Evolutionary conservation across 2,329 filamentous ascomycete species (phyloP), one percentile per base, ranked within the genome.

Genomic region (Pseudogymnoascus sp.): DNA sequence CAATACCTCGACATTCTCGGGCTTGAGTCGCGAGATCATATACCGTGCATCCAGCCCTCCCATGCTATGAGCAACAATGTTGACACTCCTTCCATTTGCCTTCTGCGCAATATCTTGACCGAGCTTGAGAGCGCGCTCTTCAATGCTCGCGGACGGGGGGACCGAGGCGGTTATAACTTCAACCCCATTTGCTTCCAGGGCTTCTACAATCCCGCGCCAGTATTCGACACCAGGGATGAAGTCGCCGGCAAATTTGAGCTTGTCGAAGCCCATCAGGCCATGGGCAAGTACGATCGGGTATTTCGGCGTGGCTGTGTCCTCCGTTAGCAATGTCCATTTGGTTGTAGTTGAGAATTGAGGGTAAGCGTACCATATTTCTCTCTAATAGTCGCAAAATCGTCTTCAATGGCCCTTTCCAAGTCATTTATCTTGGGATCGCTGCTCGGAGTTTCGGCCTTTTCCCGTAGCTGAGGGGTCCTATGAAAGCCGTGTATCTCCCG

Each of bases 51-150:
- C 86, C 3, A 88, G 77, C 1, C 86, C 85, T 59, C 86, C 84
- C 84, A 87, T 87, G 68, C 80, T 83, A 75, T 92, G 89, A 42
- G 84, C 84, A 19, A 92, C 80, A 65, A 96, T 89, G 72, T 90
- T 91, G 67, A 96, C 90, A 61, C 87, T 83, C 65, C 75, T 77
- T 17, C 78, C 78, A 21, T 73, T 68, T 1, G 81, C 78, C 62
- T 70, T 74, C 21, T 74, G 69, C 59, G 78, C 78, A 64, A 88
- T 86, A 66, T 83, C 79, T 66, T 76, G 70, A 33, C 79, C 79
- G n/a, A 88, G 79, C 68, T 79, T 79, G 64, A 79, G 78, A 26
- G 86, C 85, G 63, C 85, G 82, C 65, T 82, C 78, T 72, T 84
- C 81, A 70, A 88, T 87, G 64, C 80, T 83, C 38, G 80, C 81